Evolutionary conservation across 2,329 filamentous ascomycete species (phyloP).

Genomic region (Trematosphaeria pertusa): DNA sequence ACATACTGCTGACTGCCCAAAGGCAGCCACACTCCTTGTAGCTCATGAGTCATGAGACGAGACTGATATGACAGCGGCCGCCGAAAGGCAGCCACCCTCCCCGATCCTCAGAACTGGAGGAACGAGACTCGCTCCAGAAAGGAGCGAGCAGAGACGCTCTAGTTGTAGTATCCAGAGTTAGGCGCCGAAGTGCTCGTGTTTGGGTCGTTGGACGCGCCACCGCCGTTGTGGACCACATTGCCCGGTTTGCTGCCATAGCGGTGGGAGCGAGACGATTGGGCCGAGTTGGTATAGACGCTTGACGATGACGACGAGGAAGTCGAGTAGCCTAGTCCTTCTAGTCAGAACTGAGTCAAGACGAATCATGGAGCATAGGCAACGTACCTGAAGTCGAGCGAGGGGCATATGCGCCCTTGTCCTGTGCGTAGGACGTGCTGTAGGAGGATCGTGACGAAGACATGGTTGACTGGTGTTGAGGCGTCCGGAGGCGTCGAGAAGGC

Average conservation of each 20-base stretch:
- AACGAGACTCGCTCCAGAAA: too few relatives aligned
- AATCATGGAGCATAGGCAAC: too few relatives aligned
- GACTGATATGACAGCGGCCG: background rate
- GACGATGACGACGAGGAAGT: constrained; percentile 25
- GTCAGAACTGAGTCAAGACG: too few relatives aligned
- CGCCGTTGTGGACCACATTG: constrained; percentile 36
- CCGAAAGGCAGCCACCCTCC: too few relatives aligned
- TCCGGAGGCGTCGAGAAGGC: constrained; percentile 15
- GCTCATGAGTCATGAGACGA: constrained; percentile 3
- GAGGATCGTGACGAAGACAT: constrained; percentile 35
- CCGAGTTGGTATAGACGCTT: constrained; percentile 33
- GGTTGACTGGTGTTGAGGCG: constrained; percentile 21
- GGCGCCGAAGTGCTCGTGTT: constrained; percentile 37
- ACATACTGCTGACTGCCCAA: background rate
- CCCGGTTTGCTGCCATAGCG: constrained; percentile 37
- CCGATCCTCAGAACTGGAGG: too few relatives aligned
- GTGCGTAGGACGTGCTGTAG: constrained; percentile 30
- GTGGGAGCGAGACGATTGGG: constrained; percentile 28
- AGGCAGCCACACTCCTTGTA: constrained; percentile 7
- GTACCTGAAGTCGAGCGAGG: constrained; percentile 33
- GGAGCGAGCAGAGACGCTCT: constrained; percentile 1
- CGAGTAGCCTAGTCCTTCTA: constrained; percentile 28
- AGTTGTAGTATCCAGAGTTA: constrained; percentile 40
- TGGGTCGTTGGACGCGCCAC: constrained; percentile 36
- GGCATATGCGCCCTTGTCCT: constrained; percentile 30